These are phyloP conservation scores for Alternaria burnsii DNA, from an alignment of 2,329 filamentous ascomycete genomes.

Conservation along the genomic window DNA sequence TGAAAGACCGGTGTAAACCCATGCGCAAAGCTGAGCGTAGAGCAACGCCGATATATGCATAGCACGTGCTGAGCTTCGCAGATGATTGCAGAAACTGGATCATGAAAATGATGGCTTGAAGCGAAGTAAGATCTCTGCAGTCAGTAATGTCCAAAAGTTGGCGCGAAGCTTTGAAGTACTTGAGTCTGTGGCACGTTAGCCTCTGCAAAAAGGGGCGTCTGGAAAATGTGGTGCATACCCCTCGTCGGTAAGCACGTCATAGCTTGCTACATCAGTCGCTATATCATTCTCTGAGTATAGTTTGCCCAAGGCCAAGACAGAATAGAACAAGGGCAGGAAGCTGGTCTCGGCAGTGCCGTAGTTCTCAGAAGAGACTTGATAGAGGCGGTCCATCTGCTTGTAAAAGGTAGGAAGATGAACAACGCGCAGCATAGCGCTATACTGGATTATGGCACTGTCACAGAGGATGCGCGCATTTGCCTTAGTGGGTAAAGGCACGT, in stretches of 20 bases:
- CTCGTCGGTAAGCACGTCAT: conserved; percentile 58
- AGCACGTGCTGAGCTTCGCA: conserved; percentile 62
- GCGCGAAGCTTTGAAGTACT: conserved; percentile 59
- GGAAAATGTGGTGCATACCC: conserved; percentile 45
- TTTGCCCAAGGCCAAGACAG: conserved; percentile 58
- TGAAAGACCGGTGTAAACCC: conserved; percentile 61
- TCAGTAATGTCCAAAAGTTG: conserved; percentile 63
- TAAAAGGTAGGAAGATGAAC: conserved; percentile 86
- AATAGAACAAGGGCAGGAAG: conserved; percentile 60
- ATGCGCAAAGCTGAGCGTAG: conserved; percentile 60
- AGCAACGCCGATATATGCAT: conserved; percentile 62
- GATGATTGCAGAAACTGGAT: conserved; percentile 63
- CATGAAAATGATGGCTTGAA: conserved; percentile 63
- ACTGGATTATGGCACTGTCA: conserved; percentile 68
- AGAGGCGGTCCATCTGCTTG: conserved; percentile 77
- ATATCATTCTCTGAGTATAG: conserved; percentile 55
- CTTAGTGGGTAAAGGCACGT: conserved; percentile 71
- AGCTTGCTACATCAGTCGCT: conserved; percentile 51
- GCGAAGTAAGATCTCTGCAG: conserved; percentile 59
- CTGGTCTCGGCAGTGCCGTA: conserved; percentile 57
- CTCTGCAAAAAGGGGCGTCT: not conserved
- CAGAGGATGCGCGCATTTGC: conserved; percentile 66
- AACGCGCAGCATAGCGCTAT: conserved; percentile 71
- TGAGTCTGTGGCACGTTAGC: conserved; percentile 51
- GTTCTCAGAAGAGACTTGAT: conserved; percentile 67